Evolutionary conservation across 805 yeast species (phyloP).

Genomic region (Wickerhamomyces mucosus): DNA sequence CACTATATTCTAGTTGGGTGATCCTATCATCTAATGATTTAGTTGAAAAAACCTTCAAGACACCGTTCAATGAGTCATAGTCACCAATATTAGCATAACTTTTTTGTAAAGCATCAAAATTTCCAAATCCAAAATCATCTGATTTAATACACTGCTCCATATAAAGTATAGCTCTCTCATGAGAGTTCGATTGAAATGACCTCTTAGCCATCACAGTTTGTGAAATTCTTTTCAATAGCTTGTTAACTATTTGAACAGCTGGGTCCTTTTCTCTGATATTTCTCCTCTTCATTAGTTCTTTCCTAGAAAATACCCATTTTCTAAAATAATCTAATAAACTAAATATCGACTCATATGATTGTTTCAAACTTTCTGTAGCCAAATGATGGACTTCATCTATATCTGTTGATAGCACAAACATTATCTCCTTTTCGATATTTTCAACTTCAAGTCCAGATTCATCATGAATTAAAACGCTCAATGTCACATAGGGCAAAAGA

Average conservation of each 20-base stretch:
- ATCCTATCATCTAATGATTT: conserved; percentile 67
- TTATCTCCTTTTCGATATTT: conserved; percentile 47
- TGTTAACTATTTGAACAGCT: conserved; percentile 29
- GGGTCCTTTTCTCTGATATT: conserved; percentile 19
- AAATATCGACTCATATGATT: conserved; percentile 67
- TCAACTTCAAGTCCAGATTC: conserved; percentile 29
- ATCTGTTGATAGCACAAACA: conserved; percentile 43
- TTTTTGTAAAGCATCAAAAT: conserved; percentile 48
- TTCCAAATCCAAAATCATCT: conserved; percentile 22
- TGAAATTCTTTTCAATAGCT: conserved; percentile 48
- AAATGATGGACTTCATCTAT: conserved; percentile 37
- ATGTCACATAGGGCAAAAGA: conserved; percentile 66
- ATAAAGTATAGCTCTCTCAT: conserved; percentile 79
- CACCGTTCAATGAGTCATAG: conserved; percentile 82
- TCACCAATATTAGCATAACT: conserved; percentile 87
- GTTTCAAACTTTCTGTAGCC: conserved; percentile 47
- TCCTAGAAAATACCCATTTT: conserved; percentile 46
- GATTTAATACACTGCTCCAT: conserved; percentile 65
- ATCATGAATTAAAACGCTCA: conserved; percentile 47
- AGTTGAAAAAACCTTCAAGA: conserved; percentile 61
- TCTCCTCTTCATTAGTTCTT: conserved; percentile 12
- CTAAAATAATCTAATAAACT: conserved; percentile 74
- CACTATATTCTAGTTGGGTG: conserved; percentile 72
- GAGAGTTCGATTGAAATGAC: conserved; percentile 76
- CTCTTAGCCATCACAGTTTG: conserved; percentile 63